A percentile compares a stretch with the other conserved stretches of the same genome.
These are phyloP conservation scores for Amanita exitialis DNA, from an alignment of 768 basidiomycete genomes.

Conservation along the genomic window DNA sequence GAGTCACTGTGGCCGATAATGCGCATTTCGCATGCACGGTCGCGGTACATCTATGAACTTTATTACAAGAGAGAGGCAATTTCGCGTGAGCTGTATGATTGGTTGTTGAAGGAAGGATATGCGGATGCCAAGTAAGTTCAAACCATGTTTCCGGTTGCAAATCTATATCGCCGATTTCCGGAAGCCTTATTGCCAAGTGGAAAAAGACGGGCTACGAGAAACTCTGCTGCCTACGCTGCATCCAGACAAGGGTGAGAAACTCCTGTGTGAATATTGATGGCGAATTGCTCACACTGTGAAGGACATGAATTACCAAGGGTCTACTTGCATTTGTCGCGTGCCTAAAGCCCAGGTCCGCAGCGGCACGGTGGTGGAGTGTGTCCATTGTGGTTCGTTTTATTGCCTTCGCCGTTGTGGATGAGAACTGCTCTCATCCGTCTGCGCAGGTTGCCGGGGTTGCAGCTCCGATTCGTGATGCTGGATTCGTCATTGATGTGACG, in stretches of 20 bases:
- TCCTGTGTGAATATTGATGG: background rate
- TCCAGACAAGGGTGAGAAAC: constrained; percentile 74
- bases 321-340: constrained; percentile 95
- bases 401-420: background rate
- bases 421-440: background rate
- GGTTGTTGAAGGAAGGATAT: constrained; percentile 95
- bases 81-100: constrained; percentile 88
- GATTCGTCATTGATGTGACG: background rate
- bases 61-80: constrained; percentile 99
- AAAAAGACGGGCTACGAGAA: constrained; percentile 99
- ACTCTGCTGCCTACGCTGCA: constrained; percentile 92
- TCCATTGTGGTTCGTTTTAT: constrained; percentile 78
- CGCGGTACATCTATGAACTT: constrained; percentile 94
- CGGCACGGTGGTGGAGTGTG: constrained; percentile 92
- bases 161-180: constrained; percentile 7
- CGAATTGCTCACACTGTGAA: constrained; percentile 17
- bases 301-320: constrained; percentile 99
- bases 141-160: background rate
- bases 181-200: constrained; percentile 96
- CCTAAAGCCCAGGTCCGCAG: constrained; percentile 88
- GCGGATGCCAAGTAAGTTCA: constrained; percentile 78
- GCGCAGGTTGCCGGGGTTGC: constrained; percentile 77
- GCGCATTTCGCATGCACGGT: constrained; percentile 94
- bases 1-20: constrained; percentile 97
- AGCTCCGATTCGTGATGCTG: constrained; percentile 67